Percentiles rank a stretch among this genome's conserved stretches.
Conservation (phyloP, 768 basidiomycete genomes). For the Exidia glandulosa region DNA sequence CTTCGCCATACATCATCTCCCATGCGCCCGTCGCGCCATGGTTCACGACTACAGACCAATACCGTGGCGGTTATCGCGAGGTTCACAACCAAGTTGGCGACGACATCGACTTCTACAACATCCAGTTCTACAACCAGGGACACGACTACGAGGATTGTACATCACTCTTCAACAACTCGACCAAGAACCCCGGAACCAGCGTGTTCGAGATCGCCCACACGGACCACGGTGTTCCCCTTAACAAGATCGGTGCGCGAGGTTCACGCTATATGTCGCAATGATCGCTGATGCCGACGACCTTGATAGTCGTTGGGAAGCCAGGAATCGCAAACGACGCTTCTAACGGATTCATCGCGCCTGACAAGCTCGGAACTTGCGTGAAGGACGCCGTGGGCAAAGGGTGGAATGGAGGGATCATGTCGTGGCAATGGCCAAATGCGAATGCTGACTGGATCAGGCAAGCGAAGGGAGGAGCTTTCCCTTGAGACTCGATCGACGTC, state of each 20-base stretch:
- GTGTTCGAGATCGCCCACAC: constrained; percentile 22
- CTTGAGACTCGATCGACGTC: too few species aligned
- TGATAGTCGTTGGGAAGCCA: constrained; percentile 6
- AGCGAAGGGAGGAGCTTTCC: not conserved
- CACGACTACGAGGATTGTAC: not conserved
- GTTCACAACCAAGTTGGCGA: constrained; percentile 4
- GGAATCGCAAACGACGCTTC: constrained; percentile 13
- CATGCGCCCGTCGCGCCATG: constrained; percentile 34
- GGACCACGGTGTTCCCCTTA: constrained; percentile 17
- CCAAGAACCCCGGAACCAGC: constrained; percentile 16
- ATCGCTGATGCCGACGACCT: not conserved
- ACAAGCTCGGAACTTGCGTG: constrained; percentile 15
- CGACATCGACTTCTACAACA: constrained; percentile 9
- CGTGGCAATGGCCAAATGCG: constrained; percentile 1
- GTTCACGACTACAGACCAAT: too few species aligned
- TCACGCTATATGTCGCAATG: constrained; percentile 6
- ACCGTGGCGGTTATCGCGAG: constrained; percentile 4
- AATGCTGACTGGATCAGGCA: not conserved
- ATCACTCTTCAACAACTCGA: not conserved
- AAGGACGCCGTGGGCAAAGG: constrained; percentile 16
- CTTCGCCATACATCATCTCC: constrained; percentile 22
- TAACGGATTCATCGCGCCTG: constrained; percentile 17
- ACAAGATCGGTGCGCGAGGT: constrained; percentile 23
- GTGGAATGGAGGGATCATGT: constrained; percentile 26
- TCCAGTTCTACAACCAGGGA: constrained; percentile 2